Evolutionary conservation across 495 filamentous ascomycete species (phyloP).

Genomic region (Pseudotulostoma volvatum): DNA sequence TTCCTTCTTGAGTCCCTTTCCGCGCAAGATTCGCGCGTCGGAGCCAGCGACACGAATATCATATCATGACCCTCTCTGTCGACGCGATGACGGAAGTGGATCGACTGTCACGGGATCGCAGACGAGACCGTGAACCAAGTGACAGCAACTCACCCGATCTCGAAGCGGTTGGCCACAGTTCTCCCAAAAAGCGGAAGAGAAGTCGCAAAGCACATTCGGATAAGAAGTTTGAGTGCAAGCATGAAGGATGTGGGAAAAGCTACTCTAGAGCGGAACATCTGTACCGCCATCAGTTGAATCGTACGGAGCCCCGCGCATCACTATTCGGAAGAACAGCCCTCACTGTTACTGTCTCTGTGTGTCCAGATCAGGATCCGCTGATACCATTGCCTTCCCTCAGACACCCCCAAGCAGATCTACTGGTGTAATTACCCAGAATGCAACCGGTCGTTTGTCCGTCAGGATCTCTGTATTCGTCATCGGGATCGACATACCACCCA

Average conservation of each 20-base stretch:
- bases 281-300: constrained; percentile 92
- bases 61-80: constrained; percentile 14
- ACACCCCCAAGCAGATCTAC: constrained; percentile 85
- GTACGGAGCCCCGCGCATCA: constrained; percentile 40
- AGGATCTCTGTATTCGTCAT: constrained; percentile 87
- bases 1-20: neutral
- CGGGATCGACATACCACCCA: constrained; percentile 90
- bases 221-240: constrained; percentile 87
- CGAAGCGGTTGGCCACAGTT: constrained; percentile 15
- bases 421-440: constrained; percentile 89
- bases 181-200: constrained; percentile 53
- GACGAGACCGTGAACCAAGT: constrained; percentile 15
- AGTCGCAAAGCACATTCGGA: constrained; percentile 71
- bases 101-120: constrained; percentile 3
- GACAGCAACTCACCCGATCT: constrained; percentile 16
- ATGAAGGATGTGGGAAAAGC: constrained; percentile 82
- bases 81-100: constrained; percentile 15
- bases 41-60: too few species aligned
- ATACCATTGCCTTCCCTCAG: constrained; percentile 22
- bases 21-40: neutral
- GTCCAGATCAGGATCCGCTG: too few species aligned
- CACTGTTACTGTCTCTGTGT: too few species aligned
- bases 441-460: constrained; percentile 77
- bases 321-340: constrained; percentile 1
- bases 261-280: constrained; percentile 95